Conservation (phyloP, 2,329 filamentous ascomycete species). For the Phoma sp. region DNA sequence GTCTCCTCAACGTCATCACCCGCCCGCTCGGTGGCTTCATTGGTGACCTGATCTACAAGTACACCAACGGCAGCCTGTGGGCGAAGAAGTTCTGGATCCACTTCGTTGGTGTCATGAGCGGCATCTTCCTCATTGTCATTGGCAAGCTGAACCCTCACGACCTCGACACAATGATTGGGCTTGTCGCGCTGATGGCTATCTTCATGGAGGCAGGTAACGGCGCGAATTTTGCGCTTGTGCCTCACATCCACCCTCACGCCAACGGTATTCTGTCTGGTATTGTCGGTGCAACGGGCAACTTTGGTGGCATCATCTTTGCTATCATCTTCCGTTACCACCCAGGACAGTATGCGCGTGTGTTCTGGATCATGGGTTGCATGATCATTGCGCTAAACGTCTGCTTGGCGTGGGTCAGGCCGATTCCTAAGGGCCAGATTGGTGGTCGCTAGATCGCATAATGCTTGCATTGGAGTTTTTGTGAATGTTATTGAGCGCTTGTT, state of each 20-base stretch:
- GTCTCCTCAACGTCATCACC: constrained; percentile 73
- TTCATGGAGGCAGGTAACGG: constrained; percentile 88
- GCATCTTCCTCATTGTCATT: constrained; percentile 68
- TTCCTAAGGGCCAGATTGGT: constrained; percentile 62
- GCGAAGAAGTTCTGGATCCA: constrained; percentile 70
- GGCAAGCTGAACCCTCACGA: constrained; percentile 69
- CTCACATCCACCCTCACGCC: constrained; percentile 82
- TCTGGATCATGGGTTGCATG: constrained; percentile 85
- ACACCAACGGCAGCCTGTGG: constrained; percentile 62
- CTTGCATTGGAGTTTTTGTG: neutral
- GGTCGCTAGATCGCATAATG: constrained; percentile 39
- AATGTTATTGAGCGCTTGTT: constrained; percentile 15
- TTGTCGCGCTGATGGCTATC: constrained; percentile 78
- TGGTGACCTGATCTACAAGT: constrained; percentile 63
- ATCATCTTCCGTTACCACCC: constrained; percentile 81
- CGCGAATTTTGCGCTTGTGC: constrained; percentile 84
- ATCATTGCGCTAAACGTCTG: constrained; percentile 73
- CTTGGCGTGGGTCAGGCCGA: constrained; percentile 69
- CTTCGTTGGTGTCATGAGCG: constrained; percentile 62
- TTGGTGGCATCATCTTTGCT: constrained; percentile 85
- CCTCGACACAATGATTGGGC: constrained; percentile 73
- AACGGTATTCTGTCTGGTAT: constrained; percentile 83
- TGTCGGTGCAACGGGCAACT: constrained; percentile 80
- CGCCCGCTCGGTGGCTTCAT: constrained; percentile 71
- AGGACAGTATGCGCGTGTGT: constrained; percentile 70